phyloP scores from a whole-genome alignment of 2,329 filamentous ascomycete genomes.

The Helotiales sp. region DNA sequence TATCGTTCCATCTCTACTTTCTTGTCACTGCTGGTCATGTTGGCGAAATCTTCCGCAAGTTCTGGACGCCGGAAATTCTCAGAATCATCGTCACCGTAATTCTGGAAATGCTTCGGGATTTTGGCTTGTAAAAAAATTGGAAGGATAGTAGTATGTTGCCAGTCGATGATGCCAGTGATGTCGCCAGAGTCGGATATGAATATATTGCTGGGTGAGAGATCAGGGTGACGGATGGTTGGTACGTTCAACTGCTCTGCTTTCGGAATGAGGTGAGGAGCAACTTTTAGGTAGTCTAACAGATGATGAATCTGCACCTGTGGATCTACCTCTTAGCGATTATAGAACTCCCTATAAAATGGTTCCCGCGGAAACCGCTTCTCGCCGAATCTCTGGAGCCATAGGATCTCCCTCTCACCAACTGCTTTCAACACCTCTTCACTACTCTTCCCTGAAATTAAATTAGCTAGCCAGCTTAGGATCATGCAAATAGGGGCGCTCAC shows the following conservation, averaged over 20 bases:
- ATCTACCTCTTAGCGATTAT: conserved; percentile 19
- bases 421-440: conserved; percentile 21
- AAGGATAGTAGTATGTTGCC: conserved; percentile 34
- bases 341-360: conserved; percentile 21
- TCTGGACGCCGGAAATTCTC: conserved; percentile 22
- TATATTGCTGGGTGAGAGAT: conserved; percentile 35
- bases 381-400: conserved; percentile 21
- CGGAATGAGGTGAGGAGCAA: conserved; percentile 21
- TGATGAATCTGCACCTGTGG: conserved; percentile 18
- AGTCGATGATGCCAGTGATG: conserved; percentile 35
- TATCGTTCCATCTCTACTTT: conserved; percentile 23
- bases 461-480: conserved; percentile 5
- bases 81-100: conserved; percentile 34
- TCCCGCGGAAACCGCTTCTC: conserved; percentile 18
- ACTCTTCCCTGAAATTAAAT: conserved; percentile 15
- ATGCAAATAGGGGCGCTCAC: conserved; percentile 14
- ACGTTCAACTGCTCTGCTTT: conserved; percentile 15
- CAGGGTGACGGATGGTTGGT: conserved; percentile 22
- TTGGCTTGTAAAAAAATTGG: conserved; percentile 33
- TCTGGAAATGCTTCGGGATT: conserved; percentile 37
- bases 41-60: conserved; percentile 17
- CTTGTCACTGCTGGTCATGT: conserved; percentile 19
- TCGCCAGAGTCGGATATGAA: conserved; percentile 30
- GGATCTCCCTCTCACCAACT: conserved; percentile 19
- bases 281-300: conserved; percentile 21